phyloP scores from a whole-genome alignment of 2,329 filamentous ascomycete genomes.

The Pestalotiopsis sp. region DNA sequence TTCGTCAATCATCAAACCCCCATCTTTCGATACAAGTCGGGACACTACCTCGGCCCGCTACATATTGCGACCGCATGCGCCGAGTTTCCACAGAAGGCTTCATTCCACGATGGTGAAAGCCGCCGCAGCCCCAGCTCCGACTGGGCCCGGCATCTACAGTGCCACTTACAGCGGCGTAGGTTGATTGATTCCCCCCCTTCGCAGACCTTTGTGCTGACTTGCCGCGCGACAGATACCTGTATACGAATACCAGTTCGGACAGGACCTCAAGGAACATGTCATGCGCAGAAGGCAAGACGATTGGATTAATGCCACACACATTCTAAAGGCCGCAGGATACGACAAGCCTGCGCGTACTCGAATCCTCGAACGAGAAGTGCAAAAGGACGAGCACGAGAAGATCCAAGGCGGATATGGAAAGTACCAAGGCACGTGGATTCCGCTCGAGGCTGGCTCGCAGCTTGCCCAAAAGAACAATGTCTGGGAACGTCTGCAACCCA shows the following conservation, averaged over 20 bases:
- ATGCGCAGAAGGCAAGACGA: conserved; percentile 93
- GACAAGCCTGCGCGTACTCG: conserved; percentile 95
- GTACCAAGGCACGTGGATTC: conserved; percentile 99
- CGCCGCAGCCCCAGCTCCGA: conserved; percentile 26
- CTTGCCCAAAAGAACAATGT: conserved; percentile 88
- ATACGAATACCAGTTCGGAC: conserved; percentile 87
- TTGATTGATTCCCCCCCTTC: conserved; percentile 20
- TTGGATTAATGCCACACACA: conserved; percentile 99
- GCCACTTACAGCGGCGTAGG: conserved; percentile 71
- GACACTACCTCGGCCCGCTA: conserved; percentile 15
- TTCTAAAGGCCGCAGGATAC: conserved; percentile 93
- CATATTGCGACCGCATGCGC: neutral
- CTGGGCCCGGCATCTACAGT: conserved; percentile 61
- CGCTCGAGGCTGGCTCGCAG: conserved; percentile 76
- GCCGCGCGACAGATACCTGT: conserved; percentile 74
- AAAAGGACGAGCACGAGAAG: conserved; percentile 96
- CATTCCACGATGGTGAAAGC: conserved; percentile 48
- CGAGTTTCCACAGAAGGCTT: neutral
- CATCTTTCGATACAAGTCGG: neutral
- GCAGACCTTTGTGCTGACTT: neutral
- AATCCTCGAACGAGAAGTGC: conserved; percentile 94
- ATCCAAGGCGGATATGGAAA: conserved; percentile 98
- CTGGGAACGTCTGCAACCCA: conserved; percentile 78
- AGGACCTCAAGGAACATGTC: conserved; percentile 80
- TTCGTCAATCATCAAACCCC: neutral